A percentile compares a stretch with the other conserved stretches of the same genome.
phyloP scores from a whole-genome alignment of 2,329 filamentous ascomycete genomes.

The Exophiala calicioides region DNA sequence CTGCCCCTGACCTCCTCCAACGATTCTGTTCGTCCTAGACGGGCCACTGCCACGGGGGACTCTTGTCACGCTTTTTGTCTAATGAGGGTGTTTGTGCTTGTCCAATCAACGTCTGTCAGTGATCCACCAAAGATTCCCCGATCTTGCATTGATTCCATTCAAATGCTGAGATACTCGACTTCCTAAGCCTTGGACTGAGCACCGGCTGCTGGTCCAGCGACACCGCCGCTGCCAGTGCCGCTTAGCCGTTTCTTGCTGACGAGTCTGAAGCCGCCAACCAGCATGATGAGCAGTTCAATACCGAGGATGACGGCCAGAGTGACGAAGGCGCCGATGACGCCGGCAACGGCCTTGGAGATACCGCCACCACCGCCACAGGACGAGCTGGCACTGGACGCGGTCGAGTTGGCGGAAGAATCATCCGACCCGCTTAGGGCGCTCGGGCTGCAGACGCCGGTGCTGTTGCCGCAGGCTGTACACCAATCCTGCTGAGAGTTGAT shows the following conservation, averaged over 20 bases:
- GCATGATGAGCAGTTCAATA: constrained; percentile 54
- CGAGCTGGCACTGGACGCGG: constrained; percentile 32
- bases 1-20: too few relatives aligned
- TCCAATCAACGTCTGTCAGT: too few relatives aligned
- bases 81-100: too few relatives aligned
- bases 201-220: not conserved
- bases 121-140: too few relatives aligned
- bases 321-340: constrained; percentile 74
- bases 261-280: constrained; percentile 60
- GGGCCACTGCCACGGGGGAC: too few relatives aligned
- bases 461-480: constrained; percentile 76
- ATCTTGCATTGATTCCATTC: not conserved
- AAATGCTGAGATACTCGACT: not conserved
- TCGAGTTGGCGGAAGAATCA: too few relatives aligned
- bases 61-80: too few relatives aligned
- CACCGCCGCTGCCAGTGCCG: constrained; percentile 6
- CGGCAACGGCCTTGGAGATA: constrained; percentile 71
- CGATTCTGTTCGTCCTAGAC: too few relatives aligned
- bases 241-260: constrained; percentile 54
- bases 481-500: constrained; percentile 66
- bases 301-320: constrained; percentile 65
- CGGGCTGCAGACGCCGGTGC: constrained; percentile 64
- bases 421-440: constrained; percentile 38
- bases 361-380: constrained; percentile 46
- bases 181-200: constrained; percentile 5